Conservation (phyloP, 108 stramenopile genomes). For the Asterionellopsis glacialis region DNA sequence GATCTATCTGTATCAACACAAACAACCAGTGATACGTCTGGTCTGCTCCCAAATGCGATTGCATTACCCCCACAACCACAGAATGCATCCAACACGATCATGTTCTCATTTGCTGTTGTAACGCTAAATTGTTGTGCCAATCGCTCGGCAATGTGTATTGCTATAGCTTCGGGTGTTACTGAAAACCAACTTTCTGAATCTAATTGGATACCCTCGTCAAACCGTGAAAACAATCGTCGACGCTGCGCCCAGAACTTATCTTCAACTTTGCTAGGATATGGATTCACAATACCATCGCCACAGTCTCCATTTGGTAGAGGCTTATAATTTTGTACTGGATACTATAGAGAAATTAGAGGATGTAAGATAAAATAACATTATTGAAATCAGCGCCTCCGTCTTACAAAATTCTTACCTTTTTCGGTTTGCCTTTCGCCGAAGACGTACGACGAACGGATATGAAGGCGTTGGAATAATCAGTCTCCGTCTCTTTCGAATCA, state of each 20-base stretch:
- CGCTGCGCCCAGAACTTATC: slow-evolving; percentile 82
- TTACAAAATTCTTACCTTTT: neutral
- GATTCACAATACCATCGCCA: slow-evolving; percentile 75
- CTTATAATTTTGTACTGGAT: slow-evolving; percentile 4
- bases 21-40: slow-evolving; percentile 41
- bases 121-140: slow-evolving; percentile 13
- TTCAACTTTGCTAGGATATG: slow-evolving; percentile 43
- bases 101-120: neutral
- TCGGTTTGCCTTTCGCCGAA: slow-evolving; percentile 7
- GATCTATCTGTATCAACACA: slow-evolving; percentile 58
- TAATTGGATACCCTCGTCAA: slow-evolving; percentile 75
- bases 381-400: neutral
- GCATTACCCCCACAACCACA: slow-evolving; percentile 86
- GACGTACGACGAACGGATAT: neutral
- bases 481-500: neutral
- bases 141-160: slow-evolving; percentile 57
- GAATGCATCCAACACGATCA: slow-evolving; percentile 68
- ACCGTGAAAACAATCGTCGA: slow-evolving; percentile 63
- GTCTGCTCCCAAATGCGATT: slow-evolving; percentile 57
- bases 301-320: slow-evolving; percentile 50
- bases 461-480: slow-evolving; percentile 4
- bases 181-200: slow-evolving; percentile 74
- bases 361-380: neutral
- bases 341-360: neutral
- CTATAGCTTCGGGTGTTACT: slow-evolving; percentile 81